Percentiles rank a stretch among this genome's conserved stretches.
phyloP scores from a whole-genome alignment of 140 eudicot genomes.

The Flaveria floridana region DNA sequence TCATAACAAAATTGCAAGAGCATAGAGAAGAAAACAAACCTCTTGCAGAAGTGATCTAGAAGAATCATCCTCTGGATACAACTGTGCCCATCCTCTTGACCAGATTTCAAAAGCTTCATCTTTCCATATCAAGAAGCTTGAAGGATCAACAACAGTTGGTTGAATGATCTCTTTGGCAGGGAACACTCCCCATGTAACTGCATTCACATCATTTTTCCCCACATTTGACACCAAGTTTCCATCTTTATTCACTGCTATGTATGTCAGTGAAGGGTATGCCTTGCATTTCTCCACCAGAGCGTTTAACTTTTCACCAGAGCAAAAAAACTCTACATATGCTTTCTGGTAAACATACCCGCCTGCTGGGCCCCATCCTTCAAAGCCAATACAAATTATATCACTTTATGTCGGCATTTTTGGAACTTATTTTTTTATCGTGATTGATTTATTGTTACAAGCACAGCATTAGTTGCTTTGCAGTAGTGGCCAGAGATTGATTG shows the following conservation, averaged over 20 bases:
- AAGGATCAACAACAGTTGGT: conserved; percentile 88
- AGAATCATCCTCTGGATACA: conserved; percentile 68
- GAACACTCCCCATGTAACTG: conserved; percentile 97
- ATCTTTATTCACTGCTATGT: conserved; percentile 78
- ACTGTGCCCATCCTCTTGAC: conserved; percentile 90
- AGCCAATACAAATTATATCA: neutral
- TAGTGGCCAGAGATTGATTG: neutral
- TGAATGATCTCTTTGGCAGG: conserved; percentile 94
- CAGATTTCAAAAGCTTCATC: conserved; percentile 96
- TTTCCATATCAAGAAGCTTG: conserved; percentile 85
- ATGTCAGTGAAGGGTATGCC: conserved; percentile 58
- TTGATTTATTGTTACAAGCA: too few relatives aligned
- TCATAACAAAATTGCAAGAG: neutral
- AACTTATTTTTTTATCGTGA: neutral
- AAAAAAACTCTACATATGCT: conserved; percentile 88
- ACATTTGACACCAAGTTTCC: conserved; percentile 68
- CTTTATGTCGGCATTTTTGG: neutral
- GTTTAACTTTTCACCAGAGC: conserved; percentile 66
- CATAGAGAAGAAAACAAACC: conserved; percentile 44
- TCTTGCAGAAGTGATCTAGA: conserved; percentile 72
- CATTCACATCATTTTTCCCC: conserved; percentile 61
- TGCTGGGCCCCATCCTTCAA: conserved; percentile 90
- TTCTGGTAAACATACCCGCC: conserved; percentile 97
- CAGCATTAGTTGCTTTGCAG: too few relatives aligned
- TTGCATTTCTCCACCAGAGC: conserved; percentile 72